Evolutionary conservation across 176 grass and related monocot genomes (phyloP), one percentile per base, ranked within the genome.

Genomic region (Olyra latifolia): DNA sequence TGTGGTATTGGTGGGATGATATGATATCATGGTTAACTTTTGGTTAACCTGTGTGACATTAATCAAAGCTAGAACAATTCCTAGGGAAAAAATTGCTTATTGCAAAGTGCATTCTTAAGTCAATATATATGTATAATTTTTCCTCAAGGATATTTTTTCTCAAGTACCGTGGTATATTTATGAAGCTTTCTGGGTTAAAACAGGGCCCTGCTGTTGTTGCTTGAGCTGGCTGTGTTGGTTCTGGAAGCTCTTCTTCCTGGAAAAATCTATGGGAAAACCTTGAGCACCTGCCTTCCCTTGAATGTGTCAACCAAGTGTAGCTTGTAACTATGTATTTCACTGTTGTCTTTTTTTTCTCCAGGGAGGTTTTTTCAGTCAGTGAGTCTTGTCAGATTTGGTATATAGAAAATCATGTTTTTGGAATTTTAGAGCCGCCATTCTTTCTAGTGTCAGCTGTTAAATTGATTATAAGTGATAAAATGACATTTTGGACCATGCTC

Each of bases 191-290:
- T 55, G 17, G 68, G 22, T 53, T 66, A n/a, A 22, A 81, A 72
- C 57, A 97, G 91, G 94, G 90, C 48, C 82, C 94, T 66, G 80
- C 83, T 66, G 86, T 93, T 60, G 91, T 85, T 84, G 94, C 80
- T 80, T 97, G 85, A 93, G 64, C 65, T 50, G 69, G 59, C 38
- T 81, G 56, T 60, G 38, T 66, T 84, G 52, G 41, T 77, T 71
- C 69, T 53, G 15, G 56, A 79, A 72, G 76, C 69, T 71, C 75
- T 41, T 69, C 53, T 87, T 84, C 63, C 39, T 60, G 54, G 50
- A 16, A 49, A 80, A 80, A 41, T 83, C 62, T 45, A 49, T 80
- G 52, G 28, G 63, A 49, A 60, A 23, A 57, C 45, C 63, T 62
- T 66, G 70, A 56, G 22, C 68, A 80, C 74, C 40, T 32, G 63